These are phyloP conservation scores for Fusarium sp. DNA, from an alignment of 2,329 filamentous ascomycete species.

Conservation along the genomic window DNA sequence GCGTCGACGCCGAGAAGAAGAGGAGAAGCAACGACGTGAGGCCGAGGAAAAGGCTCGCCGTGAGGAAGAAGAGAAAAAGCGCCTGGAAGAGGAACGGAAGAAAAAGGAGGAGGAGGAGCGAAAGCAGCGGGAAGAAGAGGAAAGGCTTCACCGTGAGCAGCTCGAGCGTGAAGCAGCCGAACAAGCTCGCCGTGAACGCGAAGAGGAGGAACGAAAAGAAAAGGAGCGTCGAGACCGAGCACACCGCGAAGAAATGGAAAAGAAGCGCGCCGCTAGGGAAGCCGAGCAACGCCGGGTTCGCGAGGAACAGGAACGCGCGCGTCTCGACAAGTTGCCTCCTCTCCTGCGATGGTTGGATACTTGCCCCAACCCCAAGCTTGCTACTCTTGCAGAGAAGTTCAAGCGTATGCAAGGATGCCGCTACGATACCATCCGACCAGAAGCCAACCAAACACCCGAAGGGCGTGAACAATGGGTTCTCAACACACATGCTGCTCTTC, in stretches of 20 bases:
- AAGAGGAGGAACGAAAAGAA: conserved; percentile 65
- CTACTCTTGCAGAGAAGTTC: conserved; percentile 66
- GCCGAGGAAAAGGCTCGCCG: conserved; percentile 52
- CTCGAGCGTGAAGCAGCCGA: conserved; percentile 62
- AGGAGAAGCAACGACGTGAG: conserved; percentile 53
- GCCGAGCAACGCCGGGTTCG: conserved; percentile 63
- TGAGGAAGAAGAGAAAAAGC: conserved; percentile 54
- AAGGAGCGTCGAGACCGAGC: conserved; percentile 60
- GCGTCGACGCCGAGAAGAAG: conserved; percentile 50
- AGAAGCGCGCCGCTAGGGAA: conserved; percentile 63
- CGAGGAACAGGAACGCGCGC: conserved; percentile 66
- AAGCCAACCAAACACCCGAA: conserved; percentile 63
- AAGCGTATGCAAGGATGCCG: conserved; percentile 70
- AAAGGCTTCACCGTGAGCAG: conserved; percentile 58
- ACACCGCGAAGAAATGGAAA: conserved; percentile 60
- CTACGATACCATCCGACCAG: conserved; percentile 71
- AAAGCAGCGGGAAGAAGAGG: conserved; percentile 59
- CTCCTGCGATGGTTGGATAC: conserved; percentile 71
- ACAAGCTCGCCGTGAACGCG: conserved; percentile 62
- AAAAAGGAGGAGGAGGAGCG: conserved; percentile 54
- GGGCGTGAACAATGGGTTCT: conserved; percentile 76
- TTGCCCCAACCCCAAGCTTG: conserved; percentile 63
- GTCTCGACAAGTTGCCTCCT: conserved; percentile 69
- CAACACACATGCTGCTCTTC: conserved; percentile 72
- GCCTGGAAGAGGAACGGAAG: conserved; percentile 55